phyloP scores from a whole-genome alignment of 2,329 filamentous ascomycete species.

The Ophiostoma himal-ulmi region DNA sequence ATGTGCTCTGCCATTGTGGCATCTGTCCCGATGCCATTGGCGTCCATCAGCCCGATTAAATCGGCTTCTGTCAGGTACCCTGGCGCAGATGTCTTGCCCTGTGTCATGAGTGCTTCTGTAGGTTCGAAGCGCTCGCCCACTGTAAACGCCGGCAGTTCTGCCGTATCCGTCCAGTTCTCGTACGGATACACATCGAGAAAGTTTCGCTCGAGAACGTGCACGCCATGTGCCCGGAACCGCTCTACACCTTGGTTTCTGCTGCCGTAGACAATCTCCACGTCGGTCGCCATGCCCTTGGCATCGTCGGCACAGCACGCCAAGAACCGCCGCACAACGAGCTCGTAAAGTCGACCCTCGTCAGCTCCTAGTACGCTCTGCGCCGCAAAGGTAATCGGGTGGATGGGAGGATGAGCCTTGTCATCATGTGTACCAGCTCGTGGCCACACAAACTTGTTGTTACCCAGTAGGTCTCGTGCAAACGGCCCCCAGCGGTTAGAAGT shows the following conservation, averaged over 20 bases:
- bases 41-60: conserved; percentile 93
- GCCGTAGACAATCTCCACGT: conserved; percentile 79
- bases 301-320: conserved; percentile 94
- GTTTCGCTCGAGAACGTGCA: conserved; percentile 81
- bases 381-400: conserved; percentile 88
- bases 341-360: conserved; percentile 74
- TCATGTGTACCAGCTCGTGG: conserved; percentile 82
- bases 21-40: conserved; percentile 96
- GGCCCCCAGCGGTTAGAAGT: conserved; percentile 61
- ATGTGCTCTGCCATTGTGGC: conserved; percentile 99
- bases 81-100: conserved; percentile 83
- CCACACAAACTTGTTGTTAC: conserved; percentile 62
- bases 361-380: conserved; percentile 56
- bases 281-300: conserved; percentile 77
- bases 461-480: conserved; percentile 69
- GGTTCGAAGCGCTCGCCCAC: conserved; percentile 80
- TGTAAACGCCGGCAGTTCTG: conserved; percentile 71
- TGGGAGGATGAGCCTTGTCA: conserved; percentile 94
- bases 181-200: conserved; percentile 95
- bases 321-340: conserved; percentile 87
- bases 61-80: conserved; percentile 91
- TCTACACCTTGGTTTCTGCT: conserved; percentile 48
- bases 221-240: conserved; percentile 71
- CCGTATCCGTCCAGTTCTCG: conserved; percentile 89
- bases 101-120: conserved; percentile 78